These are phyloP conservation scores for Clitopilus hobsonii DNA, from an alignment of 768 basidiomycete genomes.

Conservation along the genomic window DNA sequence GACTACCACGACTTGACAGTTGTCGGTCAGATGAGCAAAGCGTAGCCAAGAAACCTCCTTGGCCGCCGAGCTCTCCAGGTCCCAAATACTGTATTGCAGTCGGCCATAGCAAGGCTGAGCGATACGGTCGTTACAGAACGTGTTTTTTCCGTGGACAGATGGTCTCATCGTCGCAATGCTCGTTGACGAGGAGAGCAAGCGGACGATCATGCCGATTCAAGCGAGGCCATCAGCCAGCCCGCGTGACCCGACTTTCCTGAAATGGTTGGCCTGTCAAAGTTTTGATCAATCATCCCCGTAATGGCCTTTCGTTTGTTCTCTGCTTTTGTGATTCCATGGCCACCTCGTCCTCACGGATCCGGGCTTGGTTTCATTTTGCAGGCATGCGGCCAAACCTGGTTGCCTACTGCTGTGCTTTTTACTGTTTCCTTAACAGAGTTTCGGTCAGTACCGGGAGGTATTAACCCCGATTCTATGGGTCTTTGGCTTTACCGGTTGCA, in stretches of 20 bases:
- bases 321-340: neutral
- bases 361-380: neutral
- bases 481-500: neutral
- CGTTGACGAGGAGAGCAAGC: constrained; percentile 1
- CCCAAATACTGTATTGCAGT: neutral
- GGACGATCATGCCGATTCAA: neutral
- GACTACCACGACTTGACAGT: neutral
- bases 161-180: constrained; percentile 2
- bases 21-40: neutral
- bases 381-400: neutral
- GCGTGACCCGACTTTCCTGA: constrained; percentile 5
- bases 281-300: neutral
- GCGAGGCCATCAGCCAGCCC: constrained; percentile 1
- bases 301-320: neutral
- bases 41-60: neutral
- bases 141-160: neutral
- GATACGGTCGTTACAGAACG: neutral
- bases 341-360: neutral
- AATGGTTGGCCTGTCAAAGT: constrained; percentile 1
- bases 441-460: neutral
- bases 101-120: neutral
- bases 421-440: neutral
- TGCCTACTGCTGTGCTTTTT: neutral
- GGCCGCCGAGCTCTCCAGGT: neutral
- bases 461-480: neutral